Base-by-base conservation (phyloP, 768 basidiomycete genomes). In the Amanita molliuscula region DNA sequence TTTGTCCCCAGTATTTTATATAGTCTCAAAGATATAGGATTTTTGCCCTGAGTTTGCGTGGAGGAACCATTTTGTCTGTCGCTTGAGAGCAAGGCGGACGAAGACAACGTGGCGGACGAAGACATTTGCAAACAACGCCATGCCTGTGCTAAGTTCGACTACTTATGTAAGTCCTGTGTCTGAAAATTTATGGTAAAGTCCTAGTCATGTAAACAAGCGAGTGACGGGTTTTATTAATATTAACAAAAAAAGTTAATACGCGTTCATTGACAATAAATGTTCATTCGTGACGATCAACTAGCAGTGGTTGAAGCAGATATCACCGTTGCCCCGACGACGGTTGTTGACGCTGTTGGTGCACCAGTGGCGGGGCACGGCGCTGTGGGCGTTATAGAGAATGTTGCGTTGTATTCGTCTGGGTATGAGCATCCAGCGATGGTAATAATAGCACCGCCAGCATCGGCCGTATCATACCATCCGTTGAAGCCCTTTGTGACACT, bases 1-100 rank as follows among this genome's bases (percentile, higher is more conserved):
- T 76, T 84, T 1, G 84, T 84, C 31, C 86, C 82, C 16, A 95
- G 71, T 53, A 94, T 84, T 66, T 96, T 96, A 66, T 91, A 93
- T n/a, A 95, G 69, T 9, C 93, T 76, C 0, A 86, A 67, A n/a
- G 90, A 81, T 35, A 94, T 75, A 2, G 93, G 91, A 58, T 87
- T 88, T 53, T 79, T 75, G 7, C 61, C 43, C 49, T 67, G 69
- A 6, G 62, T 15, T 33, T 26, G 48, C 3, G 55, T 44, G 51
- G 56, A 54, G 50, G 65, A 57, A 3, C 44, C 33, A 37, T 59
- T 63, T 6, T 57, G 54, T 29, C 57, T 57, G 42, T 51, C 40
- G 47, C 51, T 55, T 21, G 48, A 50, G n/a, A 52, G 45, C 3
- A 42, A 50, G 18, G 57, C 36, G 15, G 53, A 48, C 26, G 54